Percentiles rank a stretch among this genome's conserved stretches.
These are phyloP conservation scores for Olyra latifolia DNA, from an alignment of 176 grass and related monocot species.

Conservation along the genomic window DNA sequence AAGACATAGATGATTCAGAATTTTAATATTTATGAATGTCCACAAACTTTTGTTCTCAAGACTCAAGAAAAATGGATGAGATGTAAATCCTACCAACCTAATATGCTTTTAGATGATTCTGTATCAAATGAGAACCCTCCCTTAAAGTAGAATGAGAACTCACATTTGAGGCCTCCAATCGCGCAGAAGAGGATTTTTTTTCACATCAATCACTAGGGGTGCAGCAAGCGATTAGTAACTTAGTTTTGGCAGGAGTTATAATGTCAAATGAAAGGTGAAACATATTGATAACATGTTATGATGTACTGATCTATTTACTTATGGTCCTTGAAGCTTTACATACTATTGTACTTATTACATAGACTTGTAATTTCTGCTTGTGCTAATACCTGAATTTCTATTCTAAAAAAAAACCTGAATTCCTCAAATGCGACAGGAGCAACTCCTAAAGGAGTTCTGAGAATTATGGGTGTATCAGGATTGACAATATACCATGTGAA, in stretches of 20 bases:
- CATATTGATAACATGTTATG: background rate
- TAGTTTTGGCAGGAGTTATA: background rate
- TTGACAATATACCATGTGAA: constrained; percentile 99
- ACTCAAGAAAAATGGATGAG: constrained; percentile 6
- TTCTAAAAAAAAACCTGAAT: no score
- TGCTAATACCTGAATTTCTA: constrained; percentile 34
- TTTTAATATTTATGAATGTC: background rate
- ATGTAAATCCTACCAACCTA: background rate
- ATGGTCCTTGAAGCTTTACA: background rate
- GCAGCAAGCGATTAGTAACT: background rate
- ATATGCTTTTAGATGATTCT: background rate
- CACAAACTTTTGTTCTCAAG: background rate
- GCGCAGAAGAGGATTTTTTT: background rate
- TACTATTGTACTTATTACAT: background rate
- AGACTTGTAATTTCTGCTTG: background rate
- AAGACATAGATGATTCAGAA: background rate
- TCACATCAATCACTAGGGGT: background rate
- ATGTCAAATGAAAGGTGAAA: background rate
- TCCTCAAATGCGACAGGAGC: constrained; percentile 57
- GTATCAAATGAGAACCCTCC: background rate
- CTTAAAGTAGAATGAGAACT: background rate
- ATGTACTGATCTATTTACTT: background rate
- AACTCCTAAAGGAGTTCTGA: constrained; percentile 95
- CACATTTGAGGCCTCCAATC: background rate
- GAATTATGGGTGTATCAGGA: constrained; percentile 77